Evolutionary conservation across 768 basidiomycete genomes (phyloP).

Genomic region (Mrakia hoshinonis): DNA sequence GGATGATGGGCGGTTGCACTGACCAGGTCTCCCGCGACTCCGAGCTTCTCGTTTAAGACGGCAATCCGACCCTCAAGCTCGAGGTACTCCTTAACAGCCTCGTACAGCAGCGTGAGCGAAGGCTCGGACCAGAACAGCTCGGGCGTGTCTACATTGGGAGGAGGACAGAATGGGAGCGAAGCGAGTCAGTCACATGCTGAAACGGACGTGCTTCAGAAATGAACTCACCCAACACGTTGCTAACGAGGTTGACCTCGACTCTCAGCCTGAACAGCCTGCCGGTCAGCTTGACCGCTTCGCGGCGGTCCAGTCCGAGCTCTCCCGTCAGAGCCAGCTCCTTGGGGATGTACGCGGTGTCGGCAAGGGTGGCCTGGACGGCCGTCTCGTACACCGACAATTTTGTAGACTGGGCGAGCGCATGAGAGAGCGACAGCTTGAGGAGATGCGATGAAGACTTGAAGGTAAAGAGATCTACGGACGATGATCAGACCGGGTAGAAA

Average conservation of each 20-base stretch:
- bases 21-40: slow-evolving; percentile 79
- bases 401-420: slow-evolving; percentile 89
- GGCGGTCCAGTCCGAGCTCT: slow-evolving; percentile 61
- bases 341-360: slow-evolving; percentile 70
- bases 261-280: slow-evolving; percentile 77
- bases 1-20: slow-evolving; percentile 38
- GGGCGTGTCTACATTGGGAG: slow-evolving; percentile 56
- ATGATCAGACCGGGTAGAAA: too few species aligned
- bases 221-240: slow-evolving; percentile 60
- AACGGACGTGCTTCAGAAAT: not conserved
- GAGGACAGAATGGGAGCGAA: not conserved
- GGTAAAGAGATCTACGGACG: slow-evolving; percentile 39
- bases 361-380: slow-evolving; percentile 65
- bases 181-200: not conserved
- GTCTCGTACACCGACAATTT: slow-evolving; percentile 81
- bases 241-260: slow-evolving; percentile 80
- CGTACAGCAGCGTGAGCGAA: slow-evolving; percentile 76
- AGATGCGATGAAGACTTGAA: slow-evolving; percentile 85
- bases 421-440: slow-evolving; percentile 72
- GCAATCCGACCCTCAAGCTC: slow-evolving; percentile 76
- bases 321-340: slow-evolving; percentile 71
- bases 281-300: slow-evolving; percentile 77
- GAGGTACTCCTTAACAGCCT: slow-evolving; percentile 89
- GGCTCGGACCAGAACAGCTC: slow-evolving; percentile 94
- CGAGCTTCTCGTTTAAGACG: slow-evolving; percentile 77